Evolutionary conservation across 2,329 filamentous ascomycete species (phyloP), one percentile per base, ranked within the genome.

Genomic region (Aspergillus thermomutatus): DNA sequence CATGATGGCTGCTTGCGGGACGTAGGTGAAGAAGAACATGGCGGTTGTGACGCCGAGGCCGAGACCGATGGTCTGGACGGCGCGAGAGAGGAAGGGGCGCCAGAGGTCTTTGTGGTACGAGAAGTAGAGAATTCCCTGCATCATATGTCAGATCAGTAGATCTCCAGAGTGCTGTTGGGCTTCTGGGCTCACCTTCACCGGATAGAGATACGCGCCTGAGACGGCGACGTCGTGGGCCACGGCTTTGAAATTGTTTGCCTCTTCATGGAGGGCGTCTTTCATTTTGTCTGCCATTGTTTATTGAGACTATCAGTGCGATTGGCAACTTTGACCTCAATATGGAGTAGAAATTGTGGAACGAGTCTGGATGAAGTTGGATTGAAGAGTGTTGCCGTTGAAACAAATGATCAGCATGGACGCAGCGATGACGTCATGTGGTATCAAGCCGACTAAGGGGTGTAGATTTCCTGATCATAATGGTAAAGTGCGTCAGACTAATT

Each of bases 1-100:
- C 47, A 96, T 83, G 14, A 96, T 74, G 0, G 91, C 89, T 25
- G 91, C 83, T 78, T 97, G 93, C 0, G 93, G 93, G 8, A 87
- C 70, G 72, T 96, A 97, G 50, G 92, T 89, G 70, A 97, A 87
- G 64, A 89, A 79, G 75, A 97, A 97, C 91, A 97, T 95, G 72
- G 84, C 80, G 10, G 80, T 80, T 1, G 92, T 87, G 48, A 97
- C 87, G 47, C 84, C 83, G 9, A 87, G 73, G 14, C 90, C 91
- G 2, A 96, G 82, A 1, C 83, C 81, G 51, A 95, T 64, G 27
- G 88, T 91, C 2, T 83, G 81, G 2, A 79, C 71, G 37, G 87
- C 75, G 52, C 82, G 82, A n/a, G 78, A 75, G 26, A 78, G 74
- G 49, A 88, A 77, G 0, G 86, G 86, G 46, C 78, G 77, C 81